These are phyloP conservation scores for Candida neerlandica DNA, from an alignment of 1,139 yeast genomes.

Conservation along the genomic window DNA sequence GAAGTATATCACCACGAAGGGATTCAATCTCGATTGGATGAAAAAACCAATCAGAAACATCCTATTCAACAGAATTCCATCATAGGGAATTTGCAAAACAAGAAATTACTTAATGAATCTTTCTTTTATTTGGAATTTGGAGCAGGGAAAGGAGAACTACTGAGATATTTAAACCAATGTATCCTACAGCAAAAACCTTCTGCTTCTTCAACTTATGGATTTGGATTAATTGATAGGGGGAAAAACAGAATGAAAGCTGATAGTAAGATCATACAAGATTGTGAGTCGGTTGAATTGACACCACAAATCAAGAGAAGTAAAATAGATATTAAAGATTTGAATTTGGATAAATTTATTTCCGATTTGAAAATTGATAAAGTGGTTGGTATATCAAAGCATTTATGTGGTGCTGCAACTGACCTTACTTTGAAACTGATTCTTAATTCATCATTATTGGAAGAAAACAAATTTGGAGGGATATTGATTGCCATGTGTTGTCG, in stretches of 20 bases:
- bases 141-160: constrained; percentile 85
- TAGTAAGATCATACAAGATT: constrained; percentile 61
- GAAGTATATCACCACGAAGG: constrained; percentile 29
- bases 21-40: constrained; percentile 39
- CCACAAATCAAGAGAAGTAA: constrained; percentile 57
- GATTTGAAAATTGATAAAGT: constrained; percentile 24
- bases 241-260: constrained; percentile 81
- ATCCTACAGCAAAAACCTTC: constrained; percentile 22
- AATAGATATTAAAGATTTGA: constrained; percentile 78
- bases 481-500: constrained; percentile 94
- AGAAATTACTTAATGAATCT: constrained; percentile 39
- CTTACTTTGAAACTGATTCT: constrained; percentile 69
- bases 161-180: constrained; percentile 64
- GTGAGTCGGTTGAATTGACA: constrained; percentile 16
- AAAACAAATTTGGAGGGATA: constrained; percentile 49
- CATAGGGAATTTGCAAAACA: constrained; percentile 63
- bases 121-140: constrained; percentile 75
- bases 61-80: constrained; percentile 81
- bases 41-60: constrained; percentile 67
- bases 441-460: constrained; percentile 36
- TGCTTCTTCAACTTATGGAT: constrained; percentile 37
- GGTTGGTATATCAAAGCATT: constrained; percentile 79
- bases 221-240: constrained; percentile 74
- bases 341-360: constrained; percentile 49
- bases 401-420: constrained; percentile 95